These are phyloP conservation scores for Botrytis paeoniae DNA, from an alignment of 2,329 filamentous ascomycete species.

Conservation along the genomic window DNA sequence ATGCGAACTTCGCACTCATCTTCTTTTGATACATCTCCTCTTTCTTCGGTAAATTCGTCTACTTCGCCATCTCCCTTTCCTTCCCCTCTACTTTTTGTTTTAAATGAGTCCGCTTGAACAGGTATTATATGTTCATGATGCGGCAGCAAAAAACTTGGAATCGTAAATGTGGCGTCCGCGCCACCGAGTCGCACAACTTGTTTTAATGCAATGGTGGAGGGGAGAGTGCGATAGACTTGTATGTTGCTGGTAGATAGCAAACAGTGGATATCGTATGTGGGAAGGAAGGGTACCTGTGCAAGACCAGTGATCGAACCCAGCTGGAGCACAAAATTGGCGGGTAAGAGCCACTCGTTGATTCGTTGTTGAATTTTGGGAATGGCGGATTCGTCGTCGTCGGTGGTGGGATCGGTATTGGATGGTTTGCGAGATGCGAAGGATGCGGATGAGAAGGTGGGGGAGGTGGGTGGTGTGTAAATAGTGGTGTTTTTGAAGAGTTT, in stretches of 20 bases:
- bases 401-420: conserved; percentile 25
- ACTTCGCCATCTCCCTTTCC: conserved; percentile 35
- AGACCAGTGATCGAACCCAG: conserved; percentile 45
- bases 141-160: conserved; percentile 50
- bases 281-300: conserved; percentile 47
- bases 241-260: background rate
- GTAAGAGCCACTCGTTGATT: conserved; percentile 48
- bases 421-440: conserved; percentile 30
- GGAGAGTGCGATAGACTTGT: conserved; percentile 30
- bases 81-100: conserved; percentile 36
- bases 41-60: too few relatives aligned
- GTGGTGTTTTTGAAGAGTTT: conserved; percentile 43
- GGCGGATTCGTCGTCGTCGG: conserved; percentile 28
- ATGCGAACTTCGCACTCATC: conserved; percentile 50
- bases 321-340: conserved; percentile 52
- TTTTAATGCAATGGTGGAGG: conserved; percentile 37
- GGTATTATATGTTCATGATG: conserved; percentile 54
- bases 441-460: background rate
- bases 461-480: background rate
- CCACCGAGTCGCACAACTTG: conserved; percentile 51
- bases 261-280: background rate
- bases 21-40: conserved; percentile 40
- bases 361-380: conserved; percentile 46
- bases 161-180: conserved; percentile 47
- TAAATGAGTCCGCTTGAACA: conserved; percentile 35